Evolutionary conservation across 768 basidiomycete species (phyloP), one percentile per base, ranked within the genome.

Genomic region (Tricholoma matsutake): DNA sequence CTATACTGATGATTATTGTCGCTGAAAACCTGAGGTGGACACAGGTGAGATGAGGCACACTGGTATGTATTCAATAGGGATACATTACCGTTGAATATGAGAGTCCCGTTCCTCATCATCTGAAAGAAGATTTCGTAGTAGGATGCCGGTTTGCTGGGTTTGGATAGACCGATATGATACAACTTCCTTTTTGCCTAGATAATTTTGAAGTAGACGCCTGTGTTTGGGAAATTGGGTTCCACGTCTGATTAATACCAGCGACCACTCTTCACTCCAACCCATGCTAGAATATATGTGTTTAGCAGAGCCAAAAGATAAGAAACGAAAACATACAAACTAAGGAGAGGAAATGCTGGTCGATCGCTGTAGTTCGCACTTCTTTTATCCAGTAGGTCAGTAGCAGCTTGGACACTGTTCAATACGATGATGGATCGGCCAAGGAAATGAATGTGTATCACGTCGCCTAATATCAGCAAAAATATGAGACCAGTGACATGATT

Each of bases 11-110:
- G 31, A 65, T 56, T 7, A 67, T 51, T n/a, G 59, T 25, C 53
- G 62, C 57, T 18, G 60, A 56, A 41, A 53, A 68, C 58, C 63
- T 66, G 31, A 7, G 13, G 8, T 25, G 9, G 20, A 47, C 45
- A 16, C 22, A 10, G 1, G 1, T 10, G 7, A 13, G 2, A 25
- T 47, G 22, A 47, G 45, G 22, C 22, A 25, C 22, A 22, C 11
- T 18, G 11, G 25, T 8, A 22, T 18, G 22, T 25, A 25, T 3
- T 20, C 43, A 20, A 18, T 47, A 28, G 20, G 13, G 10, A 16
- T 34, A 39, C 55, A 55, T n/a, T 14, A 76, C 74, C 69, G 68
- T 35, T 67, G 65, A 34, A 62, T 43, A 22, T 35, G 32, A 35
- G 52, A 16, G 18, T 62, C 61, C 13, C 61, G 61, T 25, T 34